These are phyloP conservation scores for Ceratorhiza oryzae-sativae DNA, from an alignment of 1,284 basidiomycete genomes.

Conservation along the genomic window DNA sequence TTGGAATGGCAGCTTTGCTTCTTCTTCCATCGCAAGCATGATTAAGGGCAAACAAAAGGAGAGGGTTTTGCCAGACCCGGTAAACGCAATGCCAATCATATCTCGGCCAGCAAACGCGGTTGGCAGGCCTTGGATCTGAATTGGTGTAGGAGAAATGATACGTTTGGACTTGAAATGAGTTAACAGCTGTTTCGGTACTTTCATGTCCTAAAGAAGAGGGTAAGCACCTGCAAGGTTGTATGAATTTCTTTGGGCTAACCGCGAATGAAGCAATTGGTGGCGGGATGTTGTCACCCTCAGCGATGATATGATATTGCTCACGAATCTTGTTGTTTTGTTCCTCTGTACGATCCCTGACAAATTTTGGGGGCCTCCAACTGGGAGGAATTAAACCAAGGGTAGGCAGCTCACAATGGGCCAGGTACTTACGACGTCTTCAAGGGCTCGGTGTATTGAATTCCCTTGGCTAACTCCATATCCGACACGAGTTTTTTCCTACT, in stretches of 20 bases:
- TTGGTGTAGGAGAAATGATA: conserved; percentile 90
- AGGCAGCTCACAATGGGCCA: no score
- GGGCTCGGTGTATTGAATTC: conserved; percentile 88
- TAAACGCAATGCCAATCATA: conserved; percentile 94
- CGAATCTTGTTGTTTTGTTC: conserved; percentile 79
- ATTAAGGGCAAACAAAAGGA: conserved; percentile 93
- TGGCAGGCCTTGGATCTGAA: conserved; percentile 96
- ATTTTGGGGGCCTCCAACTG: conserved; percentile 89
- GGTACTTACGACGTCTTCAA: conserved; percentile 76
- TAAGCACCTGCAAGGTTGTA: conserved; percentile 39
- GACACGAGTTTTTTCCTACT: conserved; percentile 90
- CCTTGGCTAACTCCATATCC: conserved; percentile 91
- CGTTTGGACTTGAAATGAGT: conserved; percentile 84
- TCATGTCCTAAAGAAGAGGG: conserved; percentile 81
- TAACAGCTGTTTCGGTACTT: conserved; percentile 86
- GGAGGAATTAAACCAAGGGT: no score
- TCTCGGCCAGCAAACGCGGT: conserved; percentile 93
- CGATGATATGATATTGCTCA: conserved; percentile 90
- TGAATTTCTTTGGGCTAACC: conserved; percentile 55
- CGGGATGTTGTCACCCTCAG: conserved; percentile 91
- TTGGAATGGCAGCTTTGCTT: conserved; percentile 85
- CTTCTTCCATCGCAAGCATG: conserved; percentile 94
- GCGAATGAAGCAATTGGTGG: conserved; percentile 92
- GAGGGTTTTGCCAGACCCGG: conserved; percentile 91
- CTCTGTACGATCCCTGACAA: conserved; percentile 73